phyloP scores from a whole-genome alignment of 352 stramenopile species.

The Pythium scleroteichum region DNA sequence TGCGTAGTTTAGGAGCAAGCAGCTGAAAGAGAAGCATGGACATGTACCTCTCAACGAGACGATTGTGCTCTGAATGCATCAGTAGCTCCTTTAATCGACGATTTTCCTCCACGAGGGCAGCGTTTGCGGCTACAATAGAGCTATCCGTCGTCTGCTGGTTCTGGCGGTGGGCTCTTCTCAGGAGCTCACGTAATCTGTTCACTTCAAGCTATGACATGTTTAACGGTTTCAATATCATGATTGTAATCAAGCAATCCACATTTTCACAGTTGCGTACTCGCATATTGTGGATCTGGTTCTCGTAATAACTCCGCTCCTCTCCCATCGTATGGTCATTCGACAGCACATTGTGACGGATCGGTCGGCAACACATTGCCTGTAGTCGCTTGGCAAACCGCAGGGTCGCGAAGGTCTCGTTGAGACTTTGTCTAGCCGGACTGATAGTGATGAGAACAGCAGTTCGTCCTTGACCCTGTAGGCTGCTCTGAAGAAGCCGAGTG shows the following conservation, averaged over 20 bases:
- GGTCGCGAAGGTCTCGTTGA: conserved; percentile 73
- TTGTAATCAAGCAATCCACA: too few species aligned
- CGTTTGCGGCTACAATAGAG: conserved; percentile 34
- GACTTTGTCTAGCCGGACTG: conserved; percentile 47
- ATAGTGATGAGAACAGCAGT: conserved; percentile 73
- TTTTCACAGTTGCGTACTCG: conserved; percentile 39
- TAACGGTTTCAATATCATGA: too few species aligned
- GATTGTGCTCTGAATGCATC: conserved; percentile 51
- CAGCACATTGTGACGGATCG: conserved; percentile 52
- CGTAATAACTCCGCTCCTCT: conserved; percentile 64
- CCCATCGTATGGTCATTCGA: conserved; percentile 46
- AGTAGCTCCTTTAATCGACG: conserved; percentile 58
- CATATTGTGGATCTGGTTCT: conserved; percentile 72
- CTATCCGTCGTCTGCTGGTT: conserved; percentile 31
- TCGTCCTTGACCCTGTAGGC: conserved; percentile 48
- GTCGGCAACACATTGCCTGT: conserved; percentile 52
- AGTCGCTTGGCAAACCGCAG: conserved; percentile 71
- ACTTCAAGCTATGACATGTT: conserved; percentile 51
- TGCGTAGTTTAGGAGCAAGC: too few species aligned
- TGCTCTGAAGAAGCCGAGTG: conserved; percentile 68
- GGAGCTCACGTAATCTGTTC: conserved; percentile 45
- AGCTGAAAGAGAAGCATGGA: background rate
- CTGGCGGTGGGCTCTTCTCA: conserved; percentile 48
- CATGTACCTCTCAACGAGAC: conserved; percentile 45
- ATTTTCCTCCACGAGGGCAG: conserved; percentile 65